Evolutionary conservation across 371 early-diverging fungal genomes (phyloP), one percentile per base, ranked within the genome.

Genomic region (Parasitella parasitica): DNA sequence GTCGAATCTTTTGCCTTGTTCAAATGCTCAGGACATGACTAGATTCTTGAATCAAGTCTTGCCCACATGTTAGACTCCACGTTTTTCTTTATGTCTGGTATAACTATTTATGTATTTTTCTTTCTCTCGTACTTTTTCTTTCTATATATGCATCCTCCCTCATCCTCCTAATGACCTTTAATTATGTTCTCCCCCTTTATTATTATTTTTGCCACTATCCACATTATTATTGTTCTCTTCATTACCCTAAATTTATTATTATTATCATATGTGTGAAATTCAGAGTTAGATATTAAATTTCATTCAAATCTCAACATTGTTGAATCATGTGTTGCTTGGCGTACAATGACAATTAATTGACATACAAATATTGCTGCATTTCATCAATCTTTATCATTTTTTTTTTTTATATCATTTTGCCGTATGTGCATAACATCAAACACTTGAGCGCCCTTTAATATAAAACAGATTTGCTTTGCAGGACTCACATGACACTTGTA

Each of bases 41-140:
- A 64, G 72, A 9, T 80, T 80, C 64, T 68, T 80, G 54, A 69
- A 73, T 46, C 69, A 71, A 65, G 76, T 77, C 48, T 61, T 80
- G 46, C 73, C 80, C 52, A 53, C 51, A 20, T 52, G 41, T 8
- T 59, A 59, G 13, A 20, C 18, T 3, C 30, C 37, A n/a, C n/a
- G n/a, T 51, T 37, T 37, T 20, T 59, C 24, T 26, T 52, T 38
- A 48, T 55, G 46, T 43, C 13, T 38, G 22, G 43, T 43, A 39
- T 35, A 22, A 38, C 15, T 13, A 12, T 46, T 11, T 54, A 13
- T 26, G 15, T 15, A 26, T n/a, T 38, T 54, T 26, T 18, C 12
- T 26, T 20, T 32, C 22, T 18, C 20, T 53, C n/a, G n/a, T n/a
- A n/a, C n/a, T 26, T 34, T 39, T 49, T 38, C 18, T 30, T 43